Evolutionary conservation across 306 rosid genomes (phyloP).

Genomic region (Rosa lucieae): DNA sequence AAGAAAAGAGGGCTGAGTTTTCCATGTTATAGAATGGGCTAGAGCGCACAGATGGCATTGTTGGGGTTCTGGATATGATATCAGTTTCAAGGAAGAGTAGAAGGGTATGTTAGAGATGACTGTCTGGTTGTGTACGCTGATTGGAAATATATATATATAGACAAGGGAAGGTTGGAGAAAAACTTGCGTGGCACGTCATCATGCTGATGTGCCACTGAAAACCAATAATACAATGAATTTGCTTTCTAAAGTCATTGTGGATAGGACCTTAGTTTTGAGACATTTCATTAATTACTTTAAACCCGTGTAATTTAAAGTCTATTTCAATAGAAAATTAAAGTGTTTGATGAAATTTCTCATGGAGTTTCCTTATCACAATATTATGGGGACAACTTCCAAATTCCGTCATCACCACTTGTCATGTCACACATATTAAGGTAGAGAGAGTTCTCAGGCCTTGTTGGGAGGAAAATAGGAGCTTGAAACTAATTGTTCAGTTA

Average conservation of each 20-base stretch:
- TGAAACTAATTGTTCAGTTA: neutral
- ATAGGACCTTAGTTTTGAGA: neutral
- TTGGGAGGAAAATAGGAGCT: neutral
- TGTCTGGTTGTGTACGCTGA: slow-evolving; percentile 6
- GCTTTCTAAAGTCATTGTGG: neutral
- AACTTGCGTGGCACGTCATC: neutral
- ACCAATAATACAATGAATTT: neutral
- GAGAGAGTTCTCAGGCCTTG: neutral
- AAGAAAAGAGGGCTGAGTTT: slow-evolving; percentile 58
- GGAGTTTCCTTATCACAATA: neutral
- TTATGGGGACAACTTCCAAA: neutral
- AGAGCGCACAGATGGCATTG: slow-evolving; percentile 68
- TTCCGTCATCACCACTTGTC: neutral
- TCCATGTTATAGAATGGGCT: slow-evolving; percentile 82
- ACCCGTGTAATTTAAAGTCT: neutral
- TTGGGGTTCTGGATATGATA: slow-evolving; percentile 9
- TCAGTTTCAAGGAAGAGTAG: slow-evolving; percentile 15
- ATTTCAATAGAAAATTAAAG: neutral
- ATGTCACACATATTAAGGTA: neutral
- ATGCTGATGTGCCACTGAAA: neutral
- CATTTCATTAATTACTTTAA: neutral
- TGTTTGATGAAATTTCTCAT: neutral
- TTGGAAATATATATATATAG: slow-evolving; percentile 13
- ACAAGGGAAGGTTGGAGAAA: neutral
- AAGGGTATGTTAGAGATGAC: neutral